These are phyloP conservation scores for Sphagnum tenellum DNA, from an alignment of 225 moss, liverwort and hornwort genomes.

Conservation along the genomic window DNA sequence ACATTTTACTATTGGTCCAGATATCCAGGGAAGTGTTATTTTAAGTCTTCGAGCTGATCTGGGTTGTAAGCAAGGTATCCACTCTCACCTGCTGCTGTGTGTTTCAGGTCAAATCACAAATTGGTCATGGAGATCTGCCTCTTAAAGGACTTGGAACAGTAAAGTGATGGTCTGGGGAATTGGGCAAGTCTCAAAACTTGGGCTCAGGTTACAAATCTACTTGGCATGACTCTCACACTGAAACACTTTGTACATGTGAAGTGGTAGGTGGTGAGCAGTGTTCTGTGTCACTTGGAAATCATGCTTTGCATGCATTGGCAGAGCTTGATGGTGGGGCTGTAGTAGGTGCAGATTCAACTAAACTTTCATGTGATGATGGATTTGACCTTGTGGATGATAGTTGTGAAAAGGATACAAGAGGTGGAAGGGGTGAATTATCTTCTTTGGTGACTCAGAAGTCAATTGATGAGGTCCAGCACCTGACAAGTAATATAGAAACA, in stretches of 20 bases:
- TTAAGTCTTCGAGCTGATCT: not conserved
- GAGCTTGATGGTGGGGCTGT: slow-evolving; percentile 4
- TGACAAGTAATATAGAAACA: no score
- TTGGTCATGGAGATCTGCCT: slow-evolving; percentile 37
- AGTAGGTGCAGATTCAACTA: not conserved
- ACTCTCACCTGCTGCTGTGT: not conserved
- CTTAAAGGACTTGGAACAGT: slow-evolving; percentile 48
- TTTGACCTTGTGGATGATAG: no score
- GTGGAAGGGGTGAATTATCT: no score
- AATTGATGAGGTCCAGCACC: no score
- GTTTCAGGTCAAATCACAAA: slow-evolving; percentile 43
- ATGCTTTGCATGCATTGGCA: slow-evolving; percentile 14
- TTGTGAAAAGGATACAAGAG: no score
- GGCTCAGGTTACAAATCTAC: slow-evolving; percentile 41
- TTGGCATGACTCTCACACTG: slow-evolving; percentile 53
- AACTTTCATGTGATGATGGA: not conserved
- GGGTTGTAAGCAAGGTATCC: not conserved
- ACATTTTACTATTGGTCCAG: no score
- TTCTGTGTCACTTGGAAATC: slow-evolving; percentile 47
- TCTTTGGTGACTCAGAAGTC: no score
- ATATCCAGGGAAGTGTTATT: no score
- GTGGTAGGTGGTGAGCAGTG: slow-evolving; percentile 24
- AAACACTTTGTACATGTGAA: slow-evolving; percentile 52
- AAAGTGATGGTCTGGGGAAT: slow-evolving; percentile 12
- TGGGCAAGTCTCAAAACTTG: slow-evolving; percentile 24